Evolutionary conservation across 345 rosid species (phyloP), one percentile per base, ranked within the genome.

Genomic region (Orychophragmus violaceus): DNA sequence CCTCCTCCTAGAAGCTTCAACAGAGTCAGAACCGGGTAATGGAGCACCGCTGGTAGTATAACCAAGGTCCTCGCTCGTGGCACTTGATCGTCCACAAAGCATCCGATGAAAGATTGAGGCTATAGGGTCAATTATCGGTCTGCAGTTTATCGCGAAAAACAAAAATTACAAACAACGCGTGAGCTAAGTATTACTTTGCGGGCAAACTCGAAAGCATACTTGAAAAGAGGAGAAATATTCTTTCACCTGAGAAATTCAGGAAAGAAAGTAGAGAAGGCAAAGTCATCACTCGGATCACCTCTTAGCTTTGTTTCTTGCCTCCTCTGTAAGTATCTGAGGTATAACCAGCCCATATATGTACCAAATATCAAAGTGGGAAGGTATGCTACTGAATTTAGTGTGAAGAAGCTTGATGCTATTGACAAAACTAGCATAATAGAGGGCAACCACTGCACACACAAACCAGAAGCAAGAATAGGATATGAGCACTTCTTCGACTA

Each of bases 1-100:
- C 99, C 99, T 89, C 76, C 97, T 91, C 75, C 99, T 84, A 33
- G 99, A 82, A 63, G 99, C 88, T 80, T 95, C 99, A 36, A 86
- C 83, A 35, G 96, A 89, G 71, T 95, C 96, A 64, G 97, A 95
- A 68, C 96, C 96, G 16, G 86, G 97, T 73, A 95, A 81, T 17
- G 95, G 78, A 28, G 87, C 80, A 41, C 88, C 84, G 16, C 88
- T 87, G 54, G 87, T 36, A 1, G 81, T 69, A 62, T 83, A 68
- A 70, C 79, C 90, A 16, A 82, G 79, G 55, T 52, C 80, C 36
- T 85, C 90, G 46, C 59, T 41, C 7, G 79, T 71, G 48, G 62
- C 53, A 75, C 82, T 81, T 22, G 85, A 73, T 77, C 82, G 87
- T 77, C 96, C 95, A 71, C 97, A 95, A 44, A 84, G 77, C 86